Conservation (phyloP, 169 alveolate species). For the Plasmodium coatneyi region DNA sequence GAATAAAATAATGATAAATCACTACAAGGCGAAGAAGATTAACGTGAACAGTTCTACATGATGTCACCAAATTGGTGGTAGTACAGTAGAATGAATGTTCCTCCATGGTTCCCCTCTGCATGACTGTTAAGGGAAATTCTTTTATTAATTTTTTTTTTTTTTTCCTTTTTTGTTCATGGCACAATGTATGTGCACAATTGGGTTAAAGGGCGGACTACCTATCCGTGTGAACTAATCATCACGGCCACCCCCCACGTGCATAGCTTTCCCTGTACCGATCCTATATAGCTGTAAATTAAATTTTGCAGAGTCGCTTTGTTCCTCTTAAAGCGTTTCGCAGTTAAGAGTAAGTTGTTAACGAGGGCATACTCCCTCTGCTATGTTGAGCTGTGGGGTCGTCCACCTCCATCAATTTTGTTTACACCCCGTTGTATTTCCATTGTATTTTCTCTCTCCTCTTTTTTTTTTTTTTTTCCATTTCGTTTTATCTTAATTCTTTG, state of each 20-base stretch:
- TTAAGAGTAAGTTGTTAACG: not conserved
- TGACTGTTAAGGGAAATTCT: not conserved
- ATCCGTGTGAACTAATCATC: not conserved
- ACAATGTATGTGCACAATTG: not conserved
- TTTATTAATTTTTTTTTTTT: not conserved
- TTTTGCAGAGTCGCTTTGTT: not conserved
- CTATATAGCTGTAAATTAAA: not conserved
- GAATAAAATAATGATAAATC: conserved; percentile 72
- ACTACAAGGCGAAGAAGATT: conserved; percentile 68
- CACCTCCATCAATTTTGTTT: not conserved
- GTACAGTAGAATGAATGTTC: not conserved
- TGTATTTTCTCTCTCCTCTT: not conserved
- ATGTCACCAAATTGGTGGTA: not conserved
- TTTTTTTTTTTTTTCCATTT: not conserved
- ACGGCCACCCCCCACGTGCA: not conserved
- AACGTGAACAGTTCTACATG: conserved; percentile 26
- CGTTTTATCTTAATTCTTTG: not conserved
- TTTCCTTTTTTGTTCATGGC: not conserved
- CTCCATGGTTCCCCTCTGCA: not conserved
- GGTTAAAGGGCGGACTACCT: not conserved
- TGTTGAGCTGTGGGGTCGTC: not conserved
- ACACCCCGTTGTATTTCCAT: not conserved
- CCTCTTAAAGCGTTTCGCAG: not conserved
- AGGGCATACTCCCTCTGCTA: not conserved
- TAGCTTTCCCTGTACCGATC: not conserved